A percentile compares a stretch with the other conserved stretches of the same genome.
Conservation (phyloP, 2,329 filamentous ascomycete genomes). For the Neobulgaria alba region DNA sequence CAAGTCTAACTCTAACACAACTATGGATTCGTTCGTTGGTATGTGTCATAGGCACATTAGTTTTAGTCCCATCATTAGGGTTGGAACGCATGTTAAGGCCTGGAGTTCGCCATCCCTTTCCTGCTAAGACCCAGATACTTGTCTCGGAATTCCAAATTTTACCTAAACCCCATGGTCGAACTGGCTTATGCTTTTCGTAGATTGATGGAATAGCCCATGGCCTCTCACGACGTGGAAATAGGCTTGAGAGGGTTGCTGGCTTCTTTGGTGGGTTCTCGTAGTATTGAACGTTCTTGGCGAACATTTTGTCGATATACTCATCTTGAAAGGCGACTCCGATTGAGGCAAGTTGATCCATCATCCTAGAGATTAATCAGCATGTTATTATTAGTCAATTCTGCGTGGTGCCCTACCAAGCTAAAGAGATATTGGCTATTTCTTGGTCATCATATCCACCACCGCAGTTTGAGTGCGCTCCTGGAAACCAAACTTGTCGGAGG, state of each 20-base stretch:
- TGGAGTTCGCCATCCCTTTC: slow-evolving; percentile 29
- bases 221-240: slow-evolving; percentile 13
- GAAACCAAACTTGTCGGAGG: slow-evolving; percentile 37
- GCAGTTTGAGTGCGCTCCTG: slow-evolving; percentile 39
- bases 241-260: slow-evolving; percentile 9
- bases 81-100: slow-evolving; percentile 32
- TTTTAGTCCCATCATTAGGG: slow-evolving; percentile 31
- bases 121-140: slow-evolving; percentile 36
- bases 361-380: too few relatives aligned
- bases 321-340: slow-evolving; percentile 30
- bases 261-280: slow-evolving; percentile 19
- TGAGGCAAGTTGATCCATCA: slow-evolving; percentile 37
- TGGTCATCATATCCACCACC: slow-evolving; percentile 41
- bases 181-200: slow-evolving; percentile 38
- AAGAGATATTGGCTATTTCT: slow-evolving; percentile 38
- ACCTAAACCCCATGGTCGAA: slow-evolving; percentile 30
- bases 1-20: slow-evolving; percentile 26
- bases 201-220: slow-evolving; percentile 41
- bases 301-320: slow-evolving; percentile 27
- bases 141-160: slow-evolving; percentile 27
- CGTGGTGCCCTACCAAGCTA: slow-evolving; percentile 31
- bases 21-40: slow-evolving; percentile 33
- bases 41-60: slow-evolving; percentile 29
- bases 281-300: slow-evolving; percentile 23
- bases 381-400: too few relatives aligned